Base-by-base conservation (phyloP, 257 asterid genomes). In the Agastache rugosa region DNA sequence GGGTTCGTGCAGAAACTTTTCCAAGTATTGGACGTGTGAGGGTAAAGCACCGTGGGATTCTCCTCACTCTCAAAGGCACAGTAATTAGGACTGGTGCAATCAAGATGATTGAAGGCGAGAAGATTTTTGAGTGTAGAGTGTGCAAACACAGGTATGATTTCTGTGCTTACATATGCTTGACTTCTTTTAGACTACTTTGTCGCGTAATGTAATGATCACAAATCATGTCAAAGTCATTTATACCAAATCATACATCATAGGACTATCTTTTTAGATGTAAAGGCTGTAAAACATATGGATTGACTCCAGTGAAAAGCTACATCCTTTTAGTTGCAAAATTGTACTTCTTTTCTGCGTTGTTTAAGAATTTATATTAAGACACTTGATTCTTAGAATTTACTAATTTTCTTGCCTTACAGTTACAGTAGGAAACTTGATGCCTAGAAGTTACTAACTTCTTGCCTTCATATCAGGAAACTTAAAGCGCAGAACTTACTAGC, bases 61-160 rank as follows among this genome's bases (percentile, higher is more conserved):
- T 95, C 83, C 96, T 94, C 76, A 89, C 99, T 69, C 88, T 94
- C 78, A 90, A 94, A 72, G 99, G 99, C 82, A 94, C 96, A 56
- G 97, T 94, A 63, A 94, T 92, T 68, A 85, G 99, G 85, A 90
- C 98, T 61, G 96, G 99, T 80, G 89, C 98, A 66, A 83, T 92
- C 69, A 94, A 92, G 90, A 92, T 94, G 99, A 90, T 92, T 75
- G 96, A 94, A 90, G 98, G 98, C 60, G 96, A 90, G 83, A 94
- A 88, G 90, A 75, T 77, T 58, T 95, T 83, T 58, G 96, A 90
- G 86, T 95, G 99, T 74, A 85, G 91, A 73, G 81, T 80, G 54
- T 95, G 99, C 80, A 92, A 89, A 84, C 90, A 87, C 88, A 91
- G 99, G 99, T 94, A 70, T 71, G 77, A 58, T 56, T 64, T 64